Evolutionary conservation across 805 yeast species (phyloP).

Genomic region (Candida tibetensis): DNA sequence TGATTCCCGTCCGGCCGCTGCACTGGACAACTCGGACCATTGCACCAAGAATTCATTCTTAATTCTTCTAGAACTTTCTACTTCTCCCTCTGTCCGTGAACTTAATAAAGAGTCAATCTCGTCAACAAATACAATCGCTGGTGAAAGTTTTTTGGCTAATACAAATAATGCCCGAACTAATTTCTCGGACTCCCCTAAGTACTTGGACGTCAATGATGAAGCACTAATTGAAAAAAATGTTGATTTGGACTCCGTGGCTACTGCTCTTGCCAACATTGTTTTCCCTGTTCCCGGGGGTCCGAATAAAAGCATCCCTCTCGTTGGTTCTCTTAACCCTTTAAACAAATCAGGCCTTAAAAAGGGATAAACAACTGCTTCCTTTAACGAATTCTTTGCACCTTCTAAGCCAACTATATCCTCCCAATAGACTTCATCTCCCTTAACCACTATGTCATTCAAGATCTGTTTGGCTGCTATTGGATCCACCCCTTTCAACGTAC

Average conservation of each 20-base stretch:
- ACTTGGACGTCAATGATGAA: conserved; percentile 82
- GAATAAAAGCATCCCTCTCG: conserved; percentile 90
- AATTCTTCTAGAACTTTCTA: conserved; percentile 84
- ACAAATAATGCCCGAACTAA: conserved; percentile 84
- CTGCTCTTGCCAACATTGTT: conserved; percentile 95
- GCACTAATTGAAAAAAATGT: conserved; percentile 92
- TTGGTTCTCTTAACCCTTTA: conserved; percentile 88
- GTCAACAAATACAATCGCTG: conserved; percentile 92
- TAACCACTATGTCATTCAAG: conserved; percentile 80
- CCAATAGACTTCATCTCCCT: conserved; percentile 92
- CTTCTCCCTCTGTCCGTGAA: conserved; percentile 71
- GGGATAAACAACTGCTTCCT: conserved; percentile 95
- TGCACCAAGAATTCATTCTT: conserved; percentile 92
- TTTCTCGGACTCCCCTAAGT: conserved; percentile 91
- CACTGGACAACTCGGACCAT: conserved; percentile 89
- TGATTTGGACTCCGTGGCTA: conserved; percentile 90
- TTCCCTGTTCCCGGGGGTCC: conserved; percentile 99
- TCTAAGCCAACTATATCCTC: conserved; percentile 92
- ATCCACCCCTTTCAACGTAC: conserved; percentile 70
- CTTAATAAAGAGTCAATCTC: conserved; percentile 91
- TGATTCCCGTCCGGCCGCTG: conserved; percentile 67
- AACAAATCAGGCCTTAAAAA: conserved; percentile 91
- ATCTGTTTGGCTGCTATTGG: conserved; percentile 76
- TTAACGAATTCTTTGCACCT: conserved; percentile 81
- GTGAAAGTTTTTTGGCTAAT: conserved; percentile 81